Base-by-base conservation (phyloP, 2,329 filamentous ascomycete genomes). In the Microsporum canis region DNA sequence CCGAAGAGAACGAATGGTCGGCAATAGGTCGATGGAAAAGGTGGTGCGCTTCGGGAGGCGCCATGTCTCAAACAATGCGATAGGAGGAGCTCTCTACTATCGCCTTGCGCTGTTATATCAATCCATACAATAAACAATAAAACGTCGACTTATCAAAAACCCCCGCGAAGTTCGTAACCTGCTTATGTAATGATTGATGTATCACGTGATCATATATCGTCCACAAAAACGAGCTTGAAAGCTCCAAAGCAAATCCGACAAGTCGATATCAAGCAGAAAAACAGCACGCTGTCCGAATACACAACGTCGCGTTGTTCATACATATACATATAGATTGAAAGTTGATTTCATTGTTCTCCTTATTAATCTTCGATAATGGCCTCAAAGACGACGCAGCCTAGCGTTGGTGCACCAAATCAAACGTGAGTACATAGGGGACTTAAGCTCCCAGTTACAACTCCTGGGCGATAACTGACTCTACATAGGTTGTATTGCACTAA, bases 21-120 rank as follows among this genome's bases (percentile, higher is more conserved):
- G 90, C 89, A 72, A 99, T 96, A 64, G 92, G 91, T 68, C 88
- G 85, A 79, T 97, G 91, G 79, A 99, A 99, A 67, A 99, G 87
- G 72, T 97, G 91, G 78, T 97, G 90, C 62, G 95, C 88, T 81
- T 97, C 89, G 66, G 91, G 89, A 63, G 87, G 75, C 60, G 89
- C 81, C 92, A 97, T 97, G 63, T 59, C 5, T 81, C 74, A 49
- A 60, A 59, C 59, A n/a, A 62, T 57, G 58, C 80, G 86, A 88
- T 90, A 94, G 89, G 90, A 95, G 89, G 80, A 89, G 84, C 90
- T 95, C 94, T 97, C 94, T 87, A 97, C 94, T 96, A 94, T 82
- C 88, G 84, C 79, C 57, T 36, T 59, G 29, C 6, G 12, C 14
- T 31, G n/a, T 55, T 34, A 29, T 31, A 51, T 51, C 27, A 51